Evolutionary conservation across 1,284 basidiomycete genomes (phyloP), one percentile per base, ranked within the genome.

Genomic region (Ustilago shanxiensis): DNA sequence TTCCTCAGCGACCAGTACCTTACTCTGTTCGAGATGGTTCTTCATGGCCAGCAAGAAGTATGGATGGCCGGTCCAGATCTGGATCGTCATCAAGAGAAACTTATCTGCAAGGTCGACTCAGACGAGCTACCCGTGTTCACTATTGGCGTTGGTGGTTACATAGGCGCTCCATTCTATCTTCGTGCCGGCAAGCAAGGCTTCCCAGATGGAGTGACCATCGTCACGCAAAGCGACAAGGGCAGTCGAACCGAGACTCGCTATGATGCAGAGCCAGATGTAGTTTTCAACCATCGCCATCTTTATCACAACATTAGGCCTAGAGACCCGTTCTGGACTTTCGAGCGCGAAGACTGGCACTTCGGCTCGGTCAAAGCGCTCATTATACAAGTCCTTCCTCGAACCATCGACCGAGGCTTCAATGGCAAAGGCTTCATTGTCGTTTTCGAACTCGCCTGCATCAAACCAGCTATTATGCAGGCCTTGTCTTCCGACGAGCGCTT

Each of bases 331-430:
- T 55, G 24, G 18, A 37, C 53, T 22, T n/a, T 55, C 35, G 29
- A 35, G 37, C 35, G 35, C 16, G 35, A 37, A n/a, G 18, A 55
- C 22, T 55, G 53, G 53, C 6, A 7, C 31, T 55, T 55, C 33
- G 53, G 53, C 33, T n/a, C 20, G 6, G 8, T 41, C 53, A 22
- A 22, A 14, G 1, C 18, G n/a, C 53, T 55, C 53, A 16, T 35
- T 2, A 9, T 44, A 9, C 24, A 20, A 10, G 22, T 55, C 16
- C 35, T 39, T 41, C 35, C 53, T n/a, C 33, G 35, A 24, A 29
- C 29, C 35, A 35, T 35, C 22, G 53, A 29, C n/a, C 11, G 22
- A 22, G 53, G 35, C 35, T 39, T 24, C 13, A 22, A 55, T 7
- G 35, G 39, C 53, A 26, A 20, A 9, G 53, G 35, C 16, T 44